Conservation (phyloP, 2,329 filamentous ascomycete genomes). For the Alternaria ventricosa region DNA sequence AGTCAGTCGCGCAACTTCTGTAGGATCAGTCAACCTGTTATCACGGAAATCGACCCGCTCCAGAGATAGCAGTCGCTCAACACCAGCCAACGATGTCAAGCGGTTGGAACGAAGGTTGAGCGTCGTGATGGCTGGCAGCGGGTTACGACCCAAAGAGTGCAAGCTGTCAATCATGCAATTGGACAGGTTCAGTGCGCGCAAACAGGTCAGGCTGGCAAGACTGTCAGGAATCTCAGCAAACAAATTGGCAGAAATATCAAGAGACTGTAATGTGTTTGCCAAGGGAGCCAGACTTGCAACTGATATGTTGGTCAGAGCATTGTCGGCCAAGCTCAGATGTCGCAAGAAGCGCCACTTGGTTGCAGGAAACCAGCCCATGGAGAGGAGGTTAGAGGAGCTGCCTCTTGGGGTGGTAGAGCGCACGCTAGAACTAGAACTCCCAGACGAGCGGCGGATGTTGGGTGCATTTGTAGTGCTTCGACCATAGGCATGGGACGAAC, state of each 20-base stretch:
- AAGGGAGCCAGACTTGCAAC: slow-evolving; percentile 79
- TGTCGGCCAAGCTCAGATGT: slow-evolving; percentile 90
- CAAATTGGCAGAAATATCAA: slow-evolving; percentile 91
- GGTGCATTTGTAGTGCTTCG: slow-evolving; percentile 60
- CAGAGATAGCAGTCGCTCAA: slow-evolving; percentile 86
- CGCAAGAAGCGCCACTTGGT: slow-evolving; percentile 95
- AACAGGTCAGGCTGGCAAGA: slow-evolving; percentile 79
- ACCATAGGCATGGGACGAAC: slow-evolving; percentile 67
- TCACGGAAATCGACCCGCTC: slow-evolving; percentile 91
- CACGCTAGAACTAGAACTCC: slow-evolving; percentile 85
- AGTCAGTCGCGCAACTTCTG: slow-evolving; percentile 86
- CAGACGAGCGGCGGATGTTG: slow-evolving; percentile 86
- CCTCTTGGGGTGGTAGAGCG: slow-evolving; percentile 63
- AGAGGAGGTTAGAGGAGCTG: slow-evolving; percentile 79
- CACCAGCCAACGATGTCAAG: slow-evolving; percentile 82
- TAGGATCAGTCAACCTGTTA: slow-evolving; percentile 88
- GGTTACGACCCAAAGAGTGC: slow-evolving; percentile 82
- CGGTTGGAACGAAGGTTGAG: slow-evolving; percentile 91
- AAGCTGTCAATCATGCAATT: slow-evolving; percentile 98
- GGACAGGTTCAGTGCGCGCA: slow-evolving; percentile 92
- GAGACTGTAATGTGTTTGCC: slow-evolving; percentile 84
- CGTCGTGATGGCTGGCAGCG: slow-evolving; percentile 90
- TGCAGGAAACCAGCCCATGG: slow-evolving; percentile 74
- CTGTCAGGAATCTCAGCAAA: slow-evolving; percentile 95
- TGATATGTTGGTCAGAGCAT: slow-evolving; percentile 81